Conservation (phyloP, 345 rosid species). For the Brassica incana region DNA sequence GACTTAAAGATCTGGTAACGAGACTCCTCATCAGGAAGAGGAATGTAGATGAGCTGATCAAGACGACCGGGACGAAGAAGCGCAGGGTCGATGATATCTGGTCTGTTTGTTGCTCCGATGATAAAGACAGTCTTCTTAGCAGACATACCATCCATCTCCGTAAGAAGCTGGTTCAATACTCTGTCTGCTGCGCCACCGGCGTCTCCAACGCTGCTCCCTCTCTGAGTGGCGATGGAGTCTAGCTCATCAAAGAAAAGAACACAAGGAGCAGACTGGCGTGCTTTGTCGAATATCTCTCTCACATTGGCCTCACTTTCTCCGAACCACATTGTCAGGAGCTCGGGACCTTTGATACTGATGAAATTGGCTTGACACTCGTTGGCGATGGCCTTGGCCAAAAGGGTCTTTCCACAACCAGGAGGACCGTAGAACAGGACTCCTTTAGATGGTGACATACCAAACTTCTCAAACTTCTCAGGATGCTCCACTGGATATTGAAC, state of each 20-base stretch:
- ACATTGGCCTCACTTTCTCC: constrained; percentile 83
- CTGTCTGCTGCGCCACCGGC: constrained; percentile 79
- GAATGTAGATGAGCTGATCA: constrained; percentile 68
- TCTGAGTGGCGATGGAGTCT: constrained; percentile 80
- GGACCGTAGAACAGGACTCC: constrained; percentile 79
- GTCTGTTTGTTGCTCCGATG: constrained; percentile 68
- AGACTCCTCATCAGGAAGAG: constrained; percentile 72
- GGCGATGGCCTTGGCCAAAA: constrained; percentile 69
- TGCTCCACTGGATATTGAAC: background rate
- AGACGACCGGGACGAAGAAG: constrained; percentile 68
- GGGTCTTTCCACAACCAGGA: constrained; percentile 71
- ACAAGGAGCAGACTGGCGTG: constrained; percentile 67
- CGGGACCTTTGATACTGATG: constrained; percentile 71
- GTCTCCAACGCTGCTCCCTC: constrained; percentile 66
- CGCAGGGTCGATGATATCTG: constrained; percentile 59
- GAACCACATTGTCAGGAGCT: constrained; percentile 74
- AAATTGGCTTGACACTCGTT: constrained; percentile 76
- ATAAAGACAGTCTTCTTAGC: constrained; percentile 70
- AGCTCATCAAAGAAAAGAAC: constrained; percentile 85
- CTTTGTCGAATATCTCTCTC: constrained; percentile 73
- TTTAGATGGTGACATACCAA: constrained; percentile 47
- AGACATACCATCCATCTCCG: constrained; percentile 80
- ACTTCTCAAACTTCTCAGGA: constrained; percentile 16
- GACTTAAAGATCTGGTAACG: constrained; percentile 59
- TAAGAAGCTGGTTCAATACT: constrained; percentile 67